Base-by-base conservation (phyloP, 2,329 filamentous ascomycete genomes). In the Cordyceps cicadae region DNA sequence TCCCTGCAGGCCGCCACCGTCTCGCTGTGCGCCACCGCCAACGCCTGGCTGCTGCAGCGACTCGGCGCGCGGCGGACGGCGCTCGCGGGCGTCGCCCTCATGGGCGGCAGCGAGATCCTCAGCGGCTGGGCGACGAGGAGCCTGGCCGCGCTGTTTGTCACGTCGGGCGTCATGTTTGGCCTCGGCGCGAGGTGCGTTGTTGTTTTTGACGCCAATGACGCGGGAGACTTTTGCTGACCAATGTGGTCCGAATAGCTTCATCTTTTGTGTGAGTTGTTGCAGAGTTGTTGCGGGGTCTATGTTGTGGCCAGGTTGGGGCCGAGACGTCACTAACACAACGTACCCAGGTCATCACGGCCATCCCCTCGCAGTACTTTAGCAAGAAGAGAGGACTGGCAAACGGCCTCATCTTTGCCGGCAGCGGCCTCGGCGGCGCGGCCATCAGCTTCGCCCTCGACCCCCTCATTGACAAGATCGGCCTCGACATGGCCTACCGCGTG, bases 341-440 rank as follows among this genome's bases (percentile, higher is more conserved):
- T 12, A 1, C 15, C 4, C 39, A 70, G 65, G 75, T 81, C 2
- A 73, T 77, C n/a, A 78, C 77, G 2, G 73, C 75, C 0, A 74
- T 76, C 0, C 76, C 81, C 3, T 75, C 80, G 0, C 82, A 84
- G 63, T 85, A 83, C 63, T 85, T 86, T 62, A 76, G 70, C 50
- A 72, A 72, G 2, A 81, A 77, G 62, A 77, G 80, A 3, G 83
- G 82, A 0, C 69, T 83, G 0, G 82, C 81, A 0, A 84, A 83
- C 62, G 82, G 82, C 0, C 70, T 84, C 14, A 75, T 83, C 43
- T 81, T 77, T 54, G 75, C 78, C 0, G 80, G 79, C 1, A 81
- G 82, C 7, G 83, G 83, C 0, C 72, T 85, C 4, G 83, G 83
- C 4, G 83, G 81, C 9, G 77, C 82, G 0, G 75, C 78, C 3